These are phyloP conservation scores for Paramecium sexaurelia DNA, from an alignment of 73 alveolate species.

Conservation along the genomic window DNA sequence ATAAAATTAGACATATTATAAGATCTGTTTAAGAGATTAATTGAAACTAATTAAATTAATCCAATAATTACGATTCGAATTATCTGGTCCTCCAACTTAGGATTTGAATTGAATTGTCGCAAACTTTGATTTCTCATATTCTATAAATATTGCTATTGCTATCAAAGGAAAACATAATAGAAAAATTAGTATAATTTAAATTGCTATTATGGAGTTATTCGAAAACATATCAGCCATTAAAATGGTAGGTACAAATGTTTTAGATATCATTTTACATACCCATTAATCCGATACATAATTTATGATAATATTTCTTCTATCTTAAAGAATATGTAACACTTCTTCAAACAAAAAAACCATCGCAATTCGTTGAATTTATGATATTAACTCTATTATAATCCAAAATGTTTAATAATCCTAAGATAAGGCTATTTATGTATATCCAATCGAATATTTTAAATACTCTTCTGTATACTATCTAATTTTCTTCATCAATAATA, in stretches of 20 bases:
- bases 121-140: neutral
- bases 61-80: neutral
- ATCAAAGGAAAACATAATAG: neutral
- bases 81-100: conserved; percentile 4
- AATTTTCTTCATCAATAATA: neutral
- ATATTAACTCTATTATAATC: neutral
- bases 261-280: neutral
- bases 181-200: neutral
- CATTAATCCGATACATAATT: neutral
- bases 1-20: conserved; percentile 24
- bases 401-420: neutral
- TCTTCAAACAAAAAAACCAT: conserved; percentile 38
- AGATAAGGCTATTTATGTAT: neutral
- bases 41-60: neutral
- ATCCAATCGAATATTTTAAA: conserved; percentile 26
- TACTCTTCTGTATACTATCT: conserved; percentile 11
- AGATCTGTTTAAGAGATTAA: conserved; percentile 35
- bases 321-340: conserved; percentile 2
- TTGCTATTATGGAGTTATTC: neutral
- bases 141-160: neutral
- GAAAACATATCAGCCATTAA: conserved; percentile 21
- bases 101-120: conserved; percentile 9
- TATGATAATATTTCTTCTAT: neutral
- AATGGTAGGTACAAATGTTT: neutral
- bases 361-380: conserved; percentile 10